Conservation (phyloP, 2,329 filamentous ascomycete species). For the Neofusicoccum laricinum region DNA sequence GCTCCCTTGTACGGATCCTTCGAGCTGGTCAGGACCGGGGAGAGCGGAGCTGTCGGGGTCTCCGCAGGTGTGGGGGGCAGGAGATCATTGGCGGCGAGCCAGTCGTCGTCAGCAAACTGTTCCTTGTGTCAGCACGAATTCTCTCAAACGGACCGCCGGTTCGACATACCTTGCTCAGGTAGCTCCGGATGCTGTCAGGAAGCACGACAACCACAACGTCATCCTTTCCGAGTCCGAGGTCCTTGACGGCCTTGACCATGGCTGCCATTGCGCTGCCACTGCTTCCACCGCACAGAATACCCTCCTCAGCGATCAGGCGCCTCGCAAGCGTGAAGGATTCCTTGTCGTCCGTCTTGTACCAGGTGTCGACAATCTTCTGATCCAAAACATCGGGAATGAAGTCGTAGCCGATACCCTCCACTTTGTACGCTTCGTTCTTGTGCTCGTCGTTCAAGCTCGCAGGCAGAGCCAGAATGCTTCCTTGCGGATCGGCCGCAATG, state of each 20-base stretch:
- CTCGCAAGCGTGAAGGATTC: slow-evolving; percentile 91
- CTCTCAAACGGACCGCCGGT: not conserved
- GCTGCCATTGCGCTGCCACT: slow-evolving; percentile 90
- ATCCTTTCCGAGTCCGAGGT: slow-evolving; percentile 72
- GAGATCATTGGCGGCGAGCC: slow-evolving; percentile 94
- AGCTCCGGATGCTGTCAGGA: slow-evolving; percentile 95
- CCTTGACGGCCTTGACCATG: slow-evolving; percentile 71
- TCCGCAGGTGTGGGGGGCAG: slow-evolving; percentile 60
- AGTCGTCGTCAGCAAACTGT: slow-evolving; percentile 93
- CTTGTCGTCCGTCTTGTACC: slow-evolving; percentile 97
- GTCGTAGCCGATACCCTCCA: slow-evolving; percentile 98
- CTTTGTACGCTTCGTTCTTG: slow-evolving; percentile 86
- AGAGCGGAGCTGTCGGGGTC: slow-evolving; percentile 33
- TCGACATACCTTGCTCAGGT: slow-evolving; percentile 72
- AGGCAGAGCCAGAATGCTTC: slow-evolving; percentile 85
- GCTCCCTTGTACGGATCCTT: slow-evolving; percentile 72
- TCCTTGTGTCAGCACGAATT: not conserved
- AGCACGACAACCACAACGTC: slow-evolving; percentile 89
- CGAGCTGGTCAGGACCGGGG: slow-evolving; percentile 35
- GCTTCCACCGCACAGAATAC: slow-evolving; percentile 87
- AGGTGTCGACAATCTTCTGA: slow-evolving; percentile 76
- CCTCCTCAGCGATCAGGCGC: slow-evolving; percentile 88
- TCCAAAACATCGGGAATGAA: slow-evolving; percentile 94
- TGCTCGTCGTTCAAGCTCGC: slow-evolving; percentile 74
- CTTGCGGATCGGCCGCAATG: slow-evolving; percentile 87